phyloP scores from a whole-genome alignment of 257 asterid species.

The Eucommia ulmoides region DNA sequence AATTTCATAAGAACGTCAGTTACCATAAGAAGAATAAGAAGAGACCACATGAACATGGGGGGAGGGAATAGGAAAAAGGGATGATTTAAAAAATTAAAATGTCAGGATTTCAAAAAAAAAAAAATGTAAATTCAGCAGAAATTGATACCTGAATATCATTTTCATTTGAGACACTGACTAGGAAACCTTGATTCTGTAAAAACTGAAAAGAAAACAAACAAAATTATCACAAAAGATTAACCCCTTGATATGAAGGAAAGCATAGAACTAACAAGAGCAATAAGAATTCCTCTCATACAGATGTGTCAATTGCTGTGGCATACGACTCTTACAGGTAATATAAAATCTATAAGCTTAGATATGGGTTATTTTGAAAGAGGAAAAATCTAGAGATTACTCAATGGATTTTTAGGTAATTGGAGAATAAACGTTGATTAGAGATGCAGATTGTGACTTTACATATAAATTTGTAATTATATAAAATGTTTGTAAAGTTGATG shows the following conservation, averaged over 20 bases:
- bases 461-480: too few relatives aligned
- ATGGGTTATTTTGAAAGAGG: neutral
- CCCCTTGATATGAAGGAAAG: neutral
- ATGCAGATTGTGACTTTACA: too few relatives aligned
- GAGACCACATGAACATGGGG: neutral
- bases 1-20: conserved; percentile 5
- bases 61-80: conserved; percentile 4
- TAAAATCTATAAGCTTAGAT: neutral
- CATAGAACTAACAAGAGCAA: neutral
- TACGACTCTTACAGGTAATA: neutral
- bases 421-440: too few relatives aligned
- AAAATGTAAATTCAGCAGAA: conserved; percentile 5
- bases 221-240: neutral
- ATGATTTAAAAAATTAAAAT: conserved; percentile 1
- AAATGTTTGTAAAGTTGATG: too few relatives aligned
- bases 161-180: conserved; percentile 77
- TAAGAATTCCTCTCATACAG: neutral
- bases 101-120: conserved; percentile 2
- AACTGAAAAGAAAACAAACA: conserved; percentile 45
- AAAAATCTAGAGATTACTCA: too few relatives aligned
- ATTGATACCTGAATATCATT: conserved; percentile 77
- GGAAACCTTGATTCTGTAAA: conserved; percentile 87
- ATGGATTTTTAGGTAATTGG: too few relatives aligned
- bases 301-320: neutral
- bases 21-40: conserved; percentile 4